A percentile compares a stretch with the other conserved stretches of the same genome.
These are phyloP conservation scores for Huntiella decipiens DNA, from an alignment of 2,329 filamentous ascomycete species.

Conservation along the genomic window DNA sequence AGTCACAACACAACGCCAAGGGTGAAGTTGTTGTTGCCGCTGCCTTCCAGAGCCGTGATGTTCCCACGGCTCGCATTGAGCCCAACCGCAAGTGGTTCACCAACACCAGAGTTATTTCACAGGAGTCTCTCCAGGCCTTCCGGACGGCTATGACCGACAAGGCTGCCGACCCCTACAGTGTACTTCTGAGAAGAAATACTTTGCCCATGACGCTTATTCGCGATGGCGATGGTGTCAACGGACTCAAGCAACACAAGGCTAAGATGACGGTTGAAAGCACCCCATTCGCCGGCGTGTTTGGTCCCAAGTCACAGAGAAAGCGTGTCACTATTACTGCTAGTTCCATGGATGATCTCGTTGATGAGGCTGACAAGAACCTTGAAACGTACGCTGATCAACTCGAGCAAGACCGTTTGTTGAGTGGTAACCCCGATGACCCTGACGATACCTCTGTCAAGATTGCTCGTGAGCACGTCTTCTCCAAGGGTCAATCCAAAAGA, in stretches of 20 bases:
- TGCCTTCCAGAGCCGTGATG: conserved; percentile 63
- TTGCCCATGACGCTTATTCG: conserved; percentile 86
- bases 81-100: conserved; percentile 97
- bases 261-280: conserved; percentile 83
- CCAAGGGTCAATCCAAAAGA: conserved; percentile 83
- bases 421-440: conserved; percentile 43
- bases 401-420: conserved; percentile 60
- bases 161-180: conserved; percentile 75
- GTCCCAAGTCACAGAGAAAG: conserved; percentile 83
- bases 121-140: conserved; percentile 73
- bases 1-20: conserved; percentile 58
- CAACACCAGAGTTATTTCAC: conserved; percentile 73
- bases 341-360: conserved; percentile 64
- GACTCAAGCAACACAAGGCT: conserved; percentile 76
- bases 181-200: conserved; percentile 93
- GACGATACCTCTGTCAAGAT: conserved; percentile 31
- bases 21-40: conserved; percentile 77
- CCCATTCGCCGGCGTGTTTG: conserved; percentile 77
- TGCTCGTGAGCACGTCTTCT: conserved; percentile 73
- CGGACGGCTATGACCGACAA: conserved; percentile 83
- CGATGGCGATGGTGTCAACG: conserved; percentile 54
- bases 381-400: conserved; percentile 63
- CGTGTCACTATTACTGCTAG: conserved; percentile 74
- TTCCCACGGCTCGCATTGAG: conserved; percentile 72
- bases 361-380: conserved; percentile 60